These are phyloP conservation scores for Solanum ahanhuiri DNA, from an alignment of 257 asterid species.

Conservation along the genomic window DNA sequence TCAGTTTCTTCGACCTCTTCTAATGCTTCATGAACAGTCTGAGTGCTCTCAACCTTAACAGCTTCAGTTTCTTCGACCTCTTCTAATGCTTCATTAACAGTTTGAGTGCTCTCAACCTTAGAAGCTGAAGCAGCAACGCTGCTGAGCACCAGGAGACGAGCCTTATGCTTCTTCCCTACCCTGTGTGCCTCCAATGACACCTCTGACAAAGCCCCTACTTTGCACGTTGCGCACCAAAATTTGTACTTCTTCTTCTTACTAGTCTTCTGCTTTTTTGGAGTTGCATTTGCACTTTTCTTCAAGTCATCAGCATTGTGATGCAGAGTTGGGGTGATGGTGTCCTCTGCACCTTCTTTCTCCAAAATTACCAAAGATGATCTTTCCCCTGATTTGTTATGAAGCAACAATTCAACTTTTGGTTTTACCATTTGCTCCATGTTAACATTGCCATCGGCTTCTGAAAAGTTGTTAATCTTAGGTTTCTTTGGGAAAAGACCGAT, in stretches of 20 bases:
- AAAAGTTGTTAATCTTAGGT: neutral
- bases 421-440: neutral
- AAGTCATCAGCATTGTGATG: neutral
- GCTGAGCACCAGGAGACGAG: slow-evolving; percentile 1
- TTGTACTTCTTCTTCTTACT: neutral
- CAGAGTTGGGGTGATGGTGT: neutral
- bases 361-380: neutral
- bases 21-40: neutral
- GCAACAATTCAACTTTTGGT: neutral
- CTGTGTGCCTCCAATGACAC: slow-evolving; percentile 24
- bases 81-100: neutral
- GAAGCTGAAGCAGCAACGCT: neutral
- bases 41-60: neutral
- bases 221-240: slow-evolving; percentile 54
- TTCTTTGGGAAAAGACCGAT: slow-evolving; percentile 26
- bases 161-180: slow-evolving; percentile 40
- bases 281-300: neutral
- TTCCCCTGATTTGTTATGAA: slow-evolving; percentile 2
- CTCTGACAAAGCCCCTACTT: slow-evolving; percentile 15
- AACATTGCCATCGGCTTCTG: neutral
- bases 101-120: neutral
- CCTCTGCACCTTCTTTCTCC: neutral
- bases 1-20: neutral
- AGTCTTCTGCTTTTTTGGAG: slow-evolving; percentile 1
- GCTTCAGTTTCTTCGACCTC: neutral